A percentile compares a stretch with the other conserved stretches of the same genome.
Conservation (phyloP, 345 rosid species). For the Salix caprea region DNA sequence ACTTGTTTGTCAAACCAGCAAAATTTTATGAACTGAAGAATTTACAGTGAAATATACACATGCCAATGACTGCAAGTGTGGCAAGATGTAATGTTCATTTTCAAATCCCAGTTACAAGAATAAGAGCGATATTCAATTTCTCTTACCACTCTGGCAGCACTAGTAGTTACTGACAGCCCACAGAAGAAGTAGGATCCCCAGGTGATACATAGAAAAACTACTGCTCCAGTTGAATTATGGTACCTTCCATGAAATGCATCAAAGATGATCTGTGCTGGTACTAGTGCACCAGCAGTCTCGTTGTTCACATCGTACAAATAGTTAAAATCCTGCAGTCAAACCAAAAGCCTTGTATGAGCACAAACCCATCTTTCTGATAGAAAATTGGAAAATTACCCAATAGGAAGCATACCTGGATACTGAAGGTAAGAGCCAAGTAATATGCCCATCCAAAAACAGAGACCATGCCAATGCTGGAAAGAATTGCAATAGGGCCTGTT, state of each 20-base stretch:
- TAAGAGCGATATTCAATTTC: background rate
- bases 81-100: background rate
- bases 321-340: slow-evolving; percentile 33
- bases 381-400: no score
- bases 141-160: slow-evolving; percentile 63
- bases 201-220: slow-evolving; percentile 45
- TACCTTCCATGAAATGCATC: slow-evolving; percentile 70
- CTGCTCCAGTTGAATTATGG: slow-evolving; percentile 45
- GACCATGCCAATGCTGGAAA: slow-evolving; percentile 54
- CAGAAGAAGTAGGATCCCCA: slow-evolving; percentile 72
- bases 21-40: no score
- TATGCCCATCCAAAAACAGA: slow-evolving; percentile 59
- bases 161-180: slow-evolving; percentile 58
- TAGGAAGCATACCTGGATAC: slow-evolving; percentile 41
- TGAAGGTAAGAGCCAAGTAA: slow-evolving; percentile 54
- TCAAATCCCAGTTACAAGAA: no score
- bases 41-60: no score
- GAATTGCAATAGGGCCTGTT: slow-evolving; percentile 61
- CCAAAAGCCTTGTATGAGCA: no score
- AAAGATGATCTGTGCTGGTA: slow-evolving; percentile 60
- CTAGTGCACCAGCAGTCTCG: slow-evolving; percentile 55
- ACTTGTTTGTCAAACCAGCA: no score
- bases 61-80: no score
- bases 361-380: no score
- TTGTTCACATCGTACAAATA: slow-evolving; percentile 48